Conservation (phyloP, 371 early-diverging fungal species). For the Circinella minor region DNA sequence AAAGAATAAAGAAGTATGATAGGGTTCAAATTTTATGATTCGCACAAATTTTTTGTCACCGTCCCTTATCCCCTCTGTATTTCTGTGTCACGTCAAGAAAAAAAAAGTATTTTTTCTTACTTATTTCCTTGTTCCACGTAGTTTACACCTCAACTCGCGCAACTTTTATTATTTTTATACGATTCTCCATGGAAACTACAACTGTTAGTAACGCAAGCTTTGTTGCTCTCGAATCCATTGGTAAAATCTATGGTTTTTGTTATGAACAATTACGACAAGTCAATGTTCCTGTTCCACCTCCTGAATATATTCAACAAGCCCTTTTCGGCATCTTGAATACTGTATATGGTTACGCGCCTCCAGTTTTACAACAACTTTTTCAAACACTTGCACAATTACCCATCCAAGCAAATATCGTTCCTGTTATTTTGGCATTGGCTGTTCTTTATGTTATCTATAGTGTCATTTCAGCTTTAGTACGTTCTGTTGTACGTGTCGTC, state of each 20-base stretch:
- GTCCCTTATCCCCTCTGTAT: too few relatives aligned
- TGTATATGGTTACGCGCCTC: slow-evolving; percentile 28
- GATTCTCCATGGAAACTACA: slow-evolving; percentile 9
- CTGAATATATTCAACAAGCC: slow-evolving; percentile 22
- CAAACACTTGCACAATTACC: slow-evolving; percentile 28
- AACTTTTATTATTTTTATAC: neutral
- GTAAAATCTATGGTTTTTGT: slow-evolving; percentile 34
- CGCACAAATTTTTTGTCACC: too few relatives aligned
- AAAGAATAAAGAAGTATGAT: too few relatives aligned
- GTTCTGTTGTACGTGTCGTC: slow-evolving; percentile 36
- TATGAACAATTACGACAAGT: slow-evolving; percentile 30
- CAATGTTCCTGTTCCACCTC: slow-evolving; percentile 31
- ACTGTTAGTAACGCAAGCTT: slow-evolving; percentile 7
- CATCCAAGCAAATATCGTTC: slow-evolving; percentile 39
- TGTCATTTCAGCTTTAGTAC: slow-evolving; percentile 28
- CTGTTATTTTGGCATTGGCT: slow-evolving; percentile 33
- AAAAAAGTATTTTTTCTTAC: too few relatives aligned
- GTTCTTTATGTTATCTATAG: slow-evolving; percentile 39
- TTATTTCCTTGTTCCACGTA: too few relatives aligned
- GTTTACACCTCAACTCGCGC: too few relatives aligned
- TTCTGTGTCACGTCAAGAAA: too few relatives aligned
- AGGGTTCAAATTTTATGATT: too few relatives aligned
- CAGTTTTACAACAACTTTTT: slow-evolving; percentile 31
- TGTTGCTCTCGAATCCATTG: slow-evolving; percentile 23
- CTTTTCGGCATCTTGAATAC: slow-evolving; percentile 13